Conservation (phyloP, 2,329 filamentous ascomycete genomes). For the Diaporthe humulicola region DNA sequence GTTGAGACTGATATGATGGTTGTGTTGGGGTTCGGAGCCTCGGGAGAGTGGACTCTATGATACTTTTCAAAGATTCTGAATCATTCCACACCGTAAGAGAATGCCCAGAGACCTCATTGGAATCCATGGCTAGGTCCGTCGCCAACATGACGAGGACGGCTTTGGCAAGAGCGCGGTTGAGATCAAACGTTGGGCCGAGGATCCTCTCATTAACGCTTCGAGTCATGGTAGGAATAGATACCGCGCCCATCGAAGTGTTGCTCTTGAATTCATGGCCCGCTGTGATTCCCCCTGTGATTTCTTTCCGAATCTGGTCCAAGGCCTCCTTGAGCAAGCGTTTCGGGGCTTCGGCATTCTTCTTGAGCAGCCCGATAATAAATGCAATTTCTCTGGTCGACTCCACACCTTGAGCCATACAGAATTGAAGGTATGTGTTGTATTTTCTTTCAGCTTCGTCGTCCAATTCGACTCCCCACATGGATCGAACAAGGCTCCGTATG, state of each 20-base stretch:
- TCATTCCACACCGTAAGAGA: background rate
- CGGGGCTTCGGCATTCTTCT: background rate
- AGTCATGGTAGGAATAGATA: background rate
- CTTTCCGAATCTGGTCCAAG: background rate
- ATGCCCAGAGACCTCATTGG: background rate
- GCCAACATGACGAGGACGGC: background rate
- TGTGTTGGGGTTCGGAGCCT: background rate
- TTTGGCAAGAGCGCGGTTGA: background rate
- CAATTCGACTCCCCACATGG: background rate
- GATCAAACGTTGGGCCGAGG: background rate
- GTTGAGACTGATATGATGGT: background rate
- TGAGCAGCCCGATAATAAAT: background rate
- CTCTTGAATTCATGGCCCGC: background rate
- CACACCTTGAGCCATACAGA: background rate
- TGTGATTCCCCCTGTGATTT: background rate
- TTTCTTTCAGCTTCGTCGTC: background rate
- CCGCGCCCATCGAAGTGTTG: background rate
- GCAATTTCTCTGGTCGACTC: background rate
- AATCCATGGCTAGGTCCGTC: constrained; percentile 7
- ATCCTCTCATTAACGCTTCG: background rate
- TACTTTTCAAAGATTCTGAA: background rate
- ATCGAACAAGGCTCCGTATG: background rate
- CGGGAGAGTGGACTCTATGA: constrained; percentile 6
- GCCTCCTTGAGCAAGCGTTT: background rate
- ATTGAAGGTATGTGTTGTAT: background rate